Evolutionary conservation across 2,329 filamentous ascomycete species (phyloP).

Genomic region (Phialophora expanda): DNA sequence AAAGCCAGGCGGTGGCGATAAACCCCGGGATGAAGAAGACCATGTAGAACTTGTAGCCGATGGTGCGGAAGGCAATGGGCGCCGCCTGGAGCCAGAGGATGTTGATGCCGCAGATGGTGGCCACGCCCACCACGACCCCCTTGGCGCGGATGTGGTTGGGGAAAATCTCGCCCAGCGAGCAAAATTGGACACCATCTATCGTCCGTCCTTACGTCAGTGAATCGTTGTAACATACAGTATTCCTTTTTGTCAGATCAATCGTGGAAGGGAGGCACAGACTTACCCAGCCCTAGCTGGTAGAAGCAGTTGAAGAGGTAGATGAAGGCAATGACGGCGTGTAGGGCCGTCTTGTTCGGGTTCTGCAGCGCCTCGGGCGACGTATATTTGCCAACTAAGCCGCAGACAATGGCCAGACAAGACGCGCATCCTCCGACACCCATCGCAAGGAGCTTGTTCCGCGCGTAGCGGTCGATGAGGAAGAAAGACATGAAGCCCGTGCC

Average conservation of each 20-base stretch:
- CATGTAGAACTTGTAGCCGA: constrained; percentile 43
- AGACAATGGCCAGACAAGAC: constrained; percentile 21
- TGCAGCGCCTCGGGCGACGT: constrained; percentile 11
- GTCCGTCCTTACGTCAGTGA: too few relatives aligned
- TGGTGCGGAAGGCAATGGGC: constrained; percentile 35
- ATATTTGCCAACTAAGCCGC: constrained; percentile 18
- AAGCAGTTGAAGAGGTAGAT: constrained; percentile 35
- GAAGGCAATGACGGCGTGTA: constrained; percentile 48
- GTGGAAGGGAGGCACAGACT: too few relatives aligned
- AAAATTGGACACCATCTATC: constrained; percentile 21
- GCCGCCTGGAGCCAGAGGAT: constrained; percentile 35
- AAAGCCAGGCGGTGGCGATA: constrained; percentile 16
- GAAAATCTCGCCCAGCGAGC: constrained; percentile 29
- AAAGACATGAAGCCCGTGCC: constrained; percentile 24
- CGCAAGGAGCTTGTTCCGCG: constrained; percentile 24
- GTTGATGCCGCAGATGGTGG: constrained; percentile 26
- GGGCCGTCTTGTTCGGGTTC: constrained; percentile 40
- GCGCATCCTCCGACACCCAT: constrained; percentile 26
- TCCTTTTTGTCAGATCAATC: too few relatives aligned
- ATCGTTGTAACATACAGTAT: too few relatives aligned
- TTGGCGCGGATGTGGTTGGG: constrained; percentile 33
- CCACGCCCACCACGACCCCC: constrained; percentile 26
- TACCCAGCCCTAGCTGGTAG: constrained; percentile 23
- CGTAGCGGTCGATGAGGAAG: constrained; percentile 34
- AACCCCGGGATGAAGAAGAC: constrained; percentile 32